Evolutionary conservation across 129 eudicot species (phyloP).

Genomic region (Flaveria trinervia): DNA sequence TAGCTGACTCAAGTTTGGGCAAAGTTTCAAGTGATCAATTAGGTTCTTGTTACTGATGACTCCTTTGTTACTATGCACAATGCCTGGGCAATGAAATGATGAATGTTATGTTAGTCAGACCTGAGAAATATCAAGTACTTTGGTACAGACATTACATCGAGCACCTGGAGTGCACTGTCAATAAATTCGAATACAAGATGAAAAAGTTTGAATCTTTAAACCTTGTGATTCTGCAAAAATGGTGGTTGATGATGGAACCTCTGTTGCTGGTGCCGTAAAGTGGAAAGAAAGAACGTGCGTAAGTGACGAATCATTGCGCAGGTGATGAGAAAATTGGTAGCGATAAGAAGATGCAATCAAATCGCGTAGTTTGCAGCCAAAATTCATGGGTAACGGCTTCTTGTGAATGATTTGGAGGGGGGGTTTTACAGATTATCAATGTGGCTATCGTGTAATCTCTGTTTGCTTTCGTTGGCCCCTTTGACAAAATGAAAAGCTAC

Average conservation of each 20-base stretch:
- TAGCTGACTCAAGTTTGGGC: constrained; percentile 47
- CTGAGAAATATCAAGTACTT: too few relatives aligned
- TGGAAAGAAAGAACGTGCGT: not conserved
- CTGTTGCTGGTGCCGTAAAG: not conserved
- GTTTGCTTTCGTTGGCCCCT: too few relatives aligned
- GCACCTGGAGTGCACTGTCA: constrained; percentile 26
- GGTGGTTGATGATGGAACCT: constrained; percentile 2
- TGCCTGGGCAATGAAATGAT: constrained; percentile 13
- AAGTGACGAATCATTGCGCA: not conserved
- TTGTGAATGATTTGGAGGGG: not conserved
- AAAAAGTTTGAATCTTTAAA: not conserved
- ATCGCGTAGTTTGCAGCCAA: not conserved
- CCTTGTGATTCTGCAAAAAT: constrained; percentile 29
- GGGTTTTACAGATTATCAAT: not conserved
- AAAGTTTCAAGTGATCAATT: constrained; percentile 39
- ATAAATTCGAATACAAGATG: not conserved
- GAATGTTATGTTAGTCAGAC: not conserved
- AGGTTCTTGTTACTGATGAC: constrained; percentile 20
- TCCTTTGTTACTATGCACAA: constrained; percentile 5
- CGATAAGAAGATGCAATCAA: not conserved
- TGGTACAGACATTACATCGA: constrained; percentile 15
- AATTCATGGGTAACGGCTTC: not conserved
- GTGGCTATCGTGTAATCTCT: not conserved
- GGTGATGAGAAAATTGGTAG: not conserved
- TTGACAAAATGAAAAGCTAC: too few relatives aligned